phyloP scores from a whole-genome alignment of 257 asterid genomes.

The Solanum chiquidenum region DNA sequence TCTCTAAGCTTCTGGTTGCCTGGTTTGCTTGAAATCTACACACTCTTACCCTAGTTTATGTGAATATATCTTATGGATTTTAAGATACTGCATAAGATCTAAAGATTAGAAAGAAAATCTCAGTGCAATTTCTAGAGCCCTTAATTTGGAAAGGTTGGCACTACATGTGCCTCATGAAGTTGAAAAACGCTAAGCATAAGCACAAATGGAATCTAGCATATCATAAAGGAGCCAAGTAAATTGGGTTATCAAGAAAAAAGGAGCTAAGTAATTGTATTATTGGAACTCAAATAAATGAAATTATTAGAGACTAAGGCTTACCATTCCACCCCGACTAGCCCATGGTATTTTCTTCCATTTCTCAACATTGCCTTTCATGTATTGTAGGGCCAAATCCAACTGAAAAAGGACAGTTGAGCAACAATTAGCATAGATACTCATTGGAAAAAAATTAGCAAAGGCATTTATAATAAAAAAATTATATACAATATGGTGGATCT shows the following conservation, averaged over 20 bases:
- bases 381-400: constrained; percentile 51
- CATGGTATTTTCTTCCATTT: constrained; percentile 54
- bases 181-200: not conserved
- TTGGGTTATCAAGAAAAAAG: not conserved
- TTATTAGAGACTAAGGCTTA: constrained; percentile 6
- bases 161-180: not conserved
- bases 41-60: not conserved
- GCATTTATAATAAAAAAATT: not conserved
- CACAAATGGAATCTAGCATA: not conserved
- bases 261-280: not conserved
- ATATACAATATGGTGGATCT: not conserved
- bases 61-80: not conserved
- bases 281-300: constrained; percentile 5
- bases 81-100: not conserved
- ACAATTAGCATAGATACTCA: not conserved
- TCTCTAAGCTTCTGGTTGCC: not conserved
- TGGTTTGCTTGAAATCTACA: not conserved
- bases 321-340: constrained; percentile 65
- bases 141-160: not conserved
- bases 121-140: not conserved
- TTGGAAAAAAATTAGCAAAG: not conserved
- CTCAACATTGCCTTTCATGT: constrained; percentile 25
- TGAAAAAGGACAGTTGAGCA: constrained; percentile 10
- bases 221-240: not conserved
- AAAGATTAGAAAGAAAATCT: not conserved